Conservation (phyloP, 75 land plant genomes). For the Azolla pinnata region DNA sequence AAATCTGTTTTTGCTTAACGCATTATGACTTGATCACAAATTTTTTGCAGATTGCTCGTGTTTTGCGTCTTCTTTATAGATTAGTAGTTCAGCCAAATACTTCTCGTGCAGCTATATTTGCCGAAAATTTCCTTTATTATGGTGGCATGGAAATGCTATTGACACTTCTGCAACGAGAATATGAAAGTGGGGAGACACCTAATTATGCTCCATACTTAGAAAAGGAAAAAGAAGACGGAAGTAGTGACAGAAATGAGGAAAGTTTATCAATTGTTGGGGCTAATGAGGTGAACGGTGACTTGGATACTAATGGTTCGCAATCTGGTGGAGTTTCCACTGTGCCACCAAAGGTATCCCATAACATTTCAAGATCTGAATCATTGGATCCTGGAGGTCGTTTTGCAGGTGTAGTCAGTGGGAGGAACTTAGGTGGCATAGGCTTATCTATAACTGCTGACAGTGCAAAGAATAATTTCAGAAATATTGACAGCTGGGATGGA, state of each 20-base stretch:
- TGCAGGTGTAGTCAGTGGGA: slow-evolving; percentile 16
- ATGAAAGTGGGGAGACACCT: slow-evolving; percentile 49
- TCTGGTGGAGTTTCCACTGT: not conserved
- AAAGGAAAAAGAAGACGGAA: not conserved
- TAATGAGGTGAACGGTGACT: not conserved
- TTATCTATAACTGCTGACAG: slow-evolving; percentile 81
- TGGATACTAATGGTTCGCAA: not conserved
- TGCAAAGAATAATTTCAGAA: slow-evolving; percentile 79
- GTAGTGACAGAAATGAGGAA: not conserved
- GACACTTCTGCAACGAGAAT: slow-evolving; percentile 68
- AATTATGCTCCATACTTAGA: not conserved
- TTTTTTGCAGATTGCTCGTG: slow-evolving; percentile 83
- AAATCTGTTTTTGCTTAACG: too few relatives aligned
- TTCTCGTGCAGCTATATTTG: slow-evolving; percentile 63
- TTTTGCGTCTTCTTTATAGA: slow-evolving; percentile 74
- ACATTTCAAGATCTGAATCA: not conserved
- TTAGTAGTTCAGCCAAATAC: slow-evolving; percentile 90
- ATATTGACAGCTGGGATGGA: slow-evolving; percentile 78
- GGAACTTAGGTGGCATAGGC: slow-evolving; percentile 76
- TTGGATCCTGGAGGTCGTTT: not conserved
- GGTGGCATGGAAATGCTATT: slow-evolving; percentile 92
- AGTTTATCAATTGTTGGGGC: slow-evolving; percentile 1
- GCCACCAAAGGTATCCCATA: not conserved
- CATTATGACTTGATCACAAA: too few relatives aligned
- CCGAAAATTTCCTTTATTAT: slow-evolving; percentile 74